These are phyloP conservation scores for Penicillium sumatraense DNA, from an alignment of 2,329 filamentous ascomycete species.

Conservation along the genomic window DNA sequence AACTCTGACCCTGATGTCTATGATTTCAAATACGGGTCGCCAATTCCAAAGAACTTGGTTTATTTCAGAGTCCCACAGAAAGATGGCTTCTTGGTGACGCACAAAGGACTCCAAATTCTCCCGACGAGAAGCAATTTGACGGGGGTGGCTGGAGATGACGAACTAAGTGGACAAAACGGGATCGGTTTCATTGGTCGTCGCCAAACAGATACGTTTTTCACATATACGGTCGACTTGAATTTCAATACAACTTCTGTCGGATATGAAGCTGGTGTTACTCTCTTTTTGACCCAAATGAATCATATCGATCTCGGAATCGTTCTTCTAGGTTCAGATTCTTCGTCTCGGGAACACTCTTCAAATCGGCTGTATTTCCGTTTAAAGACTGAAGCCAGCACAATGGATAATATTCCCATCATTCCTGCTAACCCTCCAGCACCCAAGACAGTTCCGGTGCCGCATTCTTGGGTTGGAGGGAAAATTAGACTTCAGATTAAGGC, in stretches of 20 bases:
- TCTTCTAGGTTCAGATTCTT: neutral
- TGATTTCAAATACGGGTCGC: neutral
- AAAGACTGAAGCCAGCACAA: neutral
- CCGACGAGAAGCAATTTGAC: neutral
- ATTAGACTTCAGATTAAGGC: neutral
- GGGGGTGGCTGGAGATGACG: neutral
- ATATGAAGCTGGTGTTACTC: neutral
- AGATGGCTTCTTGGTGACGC: neutral
- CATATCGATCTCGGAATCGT: neutral
- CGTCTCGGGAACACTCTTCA: neutral
- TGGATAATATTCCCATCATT: neutral
- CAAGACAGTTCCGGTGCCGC: neutral
- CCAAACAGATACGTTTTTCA: neutral
- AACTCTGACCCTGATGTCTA: slow-evolving; percentile 48
- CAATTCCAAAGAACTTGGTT: neutral
- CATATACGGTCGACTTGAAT: neutral
- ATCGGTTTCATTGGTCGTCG: neutral
- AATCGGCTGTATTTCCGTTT: neutral
- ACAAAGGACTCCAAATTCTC: neutral
- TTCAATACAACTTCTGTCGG: neutral
- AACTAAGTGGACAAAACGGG: neutral
- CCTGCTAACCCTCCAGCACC: neutral
- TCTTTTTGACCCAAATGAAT: neutral
- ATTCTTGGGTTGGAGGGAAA: neutral
- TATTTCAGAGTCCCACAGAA: neutral